phyloP scores from a whole-genome alignment of 768 basidiomycete species.

The Mycena vulgaris region DNA sequence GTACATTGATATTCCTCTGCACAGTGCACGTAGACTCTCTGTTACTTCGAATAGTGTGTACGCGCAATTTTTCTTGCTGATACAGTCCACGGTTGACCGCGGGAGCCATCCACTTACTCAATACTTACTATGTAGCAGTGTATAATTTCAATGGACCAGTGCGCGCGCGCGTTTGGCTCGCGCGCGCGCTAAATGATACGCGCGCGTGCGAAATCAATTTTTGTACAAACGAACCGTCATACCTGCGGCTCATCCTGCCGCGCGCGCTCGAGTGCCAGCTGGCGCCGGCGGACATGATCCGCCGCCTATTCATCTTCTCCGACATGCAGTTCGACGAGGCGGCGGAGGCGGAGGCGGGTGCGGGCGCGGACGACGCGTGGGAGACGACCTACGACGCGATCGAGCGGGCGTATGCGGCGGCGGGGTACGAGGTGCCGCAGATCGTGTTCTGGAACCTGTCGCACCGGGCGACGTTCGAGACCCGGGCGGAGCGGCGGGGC shows the following conservation, averaged over 20 bases:
- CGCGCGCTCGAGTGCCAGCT: slow-evolving; percentile 71
- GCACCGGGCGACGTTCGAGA: slow-evolving; percentile 58
- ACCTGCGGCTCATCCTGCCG: slow-evolving; percentile 70
- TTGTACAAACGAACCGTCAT: no score
- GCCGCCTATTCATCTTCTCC: slow-evolving; percentile 61
- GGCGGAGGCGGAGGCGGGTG: slow-evolving; percentile 68
- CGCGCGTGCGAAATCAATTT: no score
- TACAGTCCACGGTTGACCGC: no score
- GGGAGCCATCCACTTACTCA: no score
- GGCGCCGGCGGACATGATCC: slow-evolving; percentile 47
- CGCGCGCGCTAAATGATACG: no score
- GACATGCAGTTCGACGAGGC: slow-evolving; percentile 83
- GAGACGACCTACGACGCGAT: slow-evolving; percentile 76
- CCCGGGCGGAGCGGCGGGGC: slow-evolving; percentile 67
- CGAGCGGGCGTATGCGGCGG: slow-evolving; percentile 65
- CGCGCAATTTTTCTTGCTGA: no score
- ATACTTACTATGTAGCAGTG: no score
- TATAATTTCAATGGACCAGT: no score
- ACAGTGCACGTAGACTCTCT: no score
- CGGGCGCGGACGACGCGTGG: slow-evolving; percentile 54
- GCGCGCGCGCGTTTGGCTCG: no score
- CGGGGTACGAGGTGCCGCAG: slow-evolving; percentile 81
- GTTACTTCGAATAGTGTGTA: no score
- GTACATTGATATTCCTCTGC: no score
- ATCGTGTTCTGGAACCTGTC: slow-evolving; percentile 82